phyloP scores from a whole-genome alignment of 768 basidiomycete genomes.

The Xanthoconium stramineum region DNA sequence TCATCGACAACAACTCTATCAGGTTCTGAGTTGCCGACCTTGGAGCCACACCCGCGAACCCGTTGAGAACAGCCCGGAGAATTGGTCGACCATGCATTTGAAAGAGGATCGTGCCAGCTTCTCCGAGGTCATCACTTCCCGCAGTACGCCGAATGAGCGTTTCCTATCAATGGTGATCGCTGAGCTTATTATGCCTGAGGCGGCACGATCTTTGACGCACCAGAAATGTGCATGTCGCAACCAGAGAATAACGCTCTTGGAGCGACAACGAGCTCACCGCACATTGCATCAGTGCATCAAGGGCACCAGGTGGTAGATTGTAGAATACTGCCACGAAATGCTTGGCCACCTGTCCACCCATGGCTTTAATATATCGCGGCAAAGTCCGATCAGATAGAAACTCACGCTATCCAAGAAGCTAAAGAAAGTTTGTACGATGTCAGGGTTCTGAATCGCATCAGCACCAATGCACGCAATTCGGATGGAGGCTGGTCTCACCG shows the following conservation, averaged over 20 bases:
- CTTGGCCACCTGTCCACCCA: conserved; percentile 40
- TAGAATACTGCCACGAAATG: conserved; percentile 62
- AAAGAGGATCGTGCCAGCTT: conserved; percentile 51
- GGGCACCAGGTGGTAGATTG: conserved; percentile 56
- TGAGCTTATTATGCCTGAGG: not conserved
- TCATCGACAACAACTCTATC: conserved; percentile 71
- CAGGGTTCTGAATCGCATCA: conserved; percentile 66
- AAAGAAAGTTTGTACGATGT: conserved; percentile 89
- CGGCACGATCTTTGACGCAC: conserved; percentile 41
- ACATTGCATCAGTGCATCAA: conserved; percentile 69
- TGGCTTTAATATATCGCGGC: not conserved
- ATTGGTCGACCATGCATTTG: conserved; percentile 59
- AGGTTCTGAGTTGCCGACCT: conserved; percentile 80
- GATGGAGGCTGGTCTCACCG: conserved; percentile 42
- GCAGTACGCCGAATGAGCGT: conserved; percentile 65
- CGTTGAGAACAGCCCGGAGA: conserved; percentile 69
- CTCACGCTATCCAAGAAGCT: conserved; percentile 72
- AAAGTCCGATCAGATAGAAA: conserved; percentile 7
- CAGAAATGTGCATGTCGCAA: conserved; percentile 77
- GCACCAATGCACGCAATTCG: not conserved
- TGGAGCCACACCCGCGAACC: conserved; percentile 83
- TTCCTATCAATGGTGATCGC: conserved; percentile 36
- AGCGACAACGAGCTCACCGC: conserved; percentile 62
- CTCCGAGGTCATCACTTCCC: conserved; percentile 55
- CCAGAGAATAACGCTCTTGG: conserved; percentile 84